Evolutionary conservation across 75 land plant genomes (phyloP).

Genomic region (Cryptomeria japonica): DNA sequence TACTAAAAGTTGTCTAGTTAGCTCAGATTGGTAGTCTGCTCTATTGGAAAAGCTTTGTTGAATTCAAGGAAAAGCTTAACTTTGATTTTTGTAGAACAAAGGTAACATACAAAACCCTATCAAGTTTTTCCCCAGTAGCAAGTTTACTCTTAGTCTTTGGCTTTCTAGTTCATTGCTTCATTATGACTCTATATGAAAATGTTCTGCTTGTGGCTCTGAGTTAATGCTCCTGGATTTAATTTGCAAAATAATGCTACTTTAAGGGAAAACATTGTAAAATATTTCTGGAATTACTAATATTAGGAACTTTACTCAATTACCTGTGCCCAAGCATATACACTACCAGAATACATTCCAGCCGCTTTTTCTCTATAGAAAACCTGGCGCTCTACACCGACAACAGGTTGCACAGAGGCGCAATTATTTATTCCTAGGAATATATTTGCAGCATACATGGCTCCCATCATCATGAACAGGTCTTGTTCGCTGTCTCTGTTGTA

Average conservation of each 20-base stretch:
- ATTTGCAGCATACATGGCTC: conserved; percentile 34
- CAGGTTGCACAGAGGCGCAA: conserved; percentile 37
- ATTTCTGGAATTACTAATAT: background rate
- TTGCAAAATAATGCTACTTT: background rate
- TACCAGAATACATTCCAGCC: conserved; percentile 55
- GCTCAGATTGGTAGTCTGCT: too few species aligned
- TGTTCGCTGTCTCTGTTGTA: conserved; percentile 2
- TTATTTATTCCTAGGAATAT: conserved; percentile 43
- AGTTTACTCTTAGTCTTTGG: background rate
- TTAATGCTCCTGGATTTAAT: background rate
- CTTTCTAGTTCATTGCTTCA: too few species aligned
- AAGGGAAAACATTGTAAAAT: background rate
- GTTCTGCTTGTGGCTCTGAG: background rate
- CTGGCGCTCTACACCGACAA: conserved; percentile 36
- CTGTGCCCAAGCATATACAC: conserved; percentile 57
- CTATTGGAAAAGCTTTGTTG: background rate
- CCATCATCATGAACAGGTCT: conserved; percentile 48
- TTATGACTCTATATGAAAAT: too few species aligned
- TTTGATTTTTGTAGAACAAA: background rate
- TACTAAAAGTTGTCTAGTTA: too few species aligned
- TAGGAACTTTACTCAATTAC: conserved; percentile 8
- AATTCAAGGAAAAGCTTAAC: background rate
- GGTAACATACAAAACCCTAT: background rate
- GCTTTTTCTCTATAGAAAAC: conserved; percentile 55
- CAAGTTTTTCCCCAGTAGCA: background rate